Percentiles rank a stretch among this genome's conserved stretches.
phyloP scores from a whole-genome alignment of 2,329 filamentous ascomycete genomes.

The Annulohypoxylon truncatum region DNA sequence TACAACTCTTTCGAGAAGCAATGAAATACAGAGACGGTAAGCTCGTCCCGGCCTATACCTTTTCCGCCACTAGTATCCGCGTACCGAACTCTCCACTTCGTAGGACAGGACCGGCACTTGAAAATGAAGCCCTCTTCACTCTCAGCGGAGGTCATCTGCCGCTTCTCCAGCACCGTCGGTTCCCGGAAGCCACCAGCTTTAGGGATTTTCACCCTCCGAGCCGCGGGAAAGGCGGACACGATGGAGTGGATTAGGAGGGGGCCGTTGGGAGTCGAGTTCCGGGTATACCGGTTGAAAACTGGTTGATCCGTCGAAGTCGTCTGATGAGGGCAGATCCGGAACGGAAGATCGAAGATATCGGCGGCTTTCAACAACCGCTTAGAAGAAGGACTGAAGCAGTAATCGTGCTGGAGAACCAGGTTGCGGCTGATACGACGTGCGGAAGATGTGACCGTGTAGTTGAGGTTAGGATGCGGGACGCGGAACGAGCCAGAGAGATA shows the following conservation, averaged over 20 bases:
- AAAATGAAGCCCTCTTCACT: neutral
- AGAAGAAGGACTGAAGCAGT: neutral
- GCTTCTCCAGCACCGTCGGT: neutral
- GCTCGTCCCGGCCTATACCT: neutral
- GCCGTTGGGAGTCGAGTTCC: neutral
- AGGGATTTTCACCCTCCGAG: neutral
- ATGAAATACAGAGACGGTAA: neutral
- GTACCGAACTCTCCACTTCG: constrained; percentile 1
- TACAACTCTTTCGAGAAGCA: neutral
- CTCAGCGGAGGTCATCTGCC: neutral
- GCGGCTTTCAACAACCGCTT: neutral
- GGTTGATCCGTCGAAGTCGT: neutral
- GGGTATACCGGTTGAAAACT: neutral
- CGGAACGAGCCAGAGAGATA: neutral
- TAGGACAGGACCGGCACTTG: constrained; percentile 1
- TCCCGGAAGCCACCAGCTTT: neutral
- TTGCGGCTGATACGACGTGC: neutral
- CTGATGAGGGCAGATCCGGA: constrained; percentile 1
- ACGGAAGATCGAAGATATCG: constrained; percentile 9
- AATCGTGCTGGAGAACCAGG: constrained; percentile 1
- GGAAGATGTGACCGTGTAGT: constrained; percentile 6
- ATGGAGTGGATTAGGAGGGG: constrained; percentile 1
- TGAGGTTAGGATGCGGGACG: constrained; percentile 1
- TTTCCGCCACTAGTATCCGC: neutral
- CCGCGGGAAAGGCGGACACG: constrained; percentile 1